A percentile compares a stretch with the other conserved stretches of the same genome.
Conservation (phyloP, 192 early-diverging fungal genomes). For the Bifiguratus adelaidae region DNA sequence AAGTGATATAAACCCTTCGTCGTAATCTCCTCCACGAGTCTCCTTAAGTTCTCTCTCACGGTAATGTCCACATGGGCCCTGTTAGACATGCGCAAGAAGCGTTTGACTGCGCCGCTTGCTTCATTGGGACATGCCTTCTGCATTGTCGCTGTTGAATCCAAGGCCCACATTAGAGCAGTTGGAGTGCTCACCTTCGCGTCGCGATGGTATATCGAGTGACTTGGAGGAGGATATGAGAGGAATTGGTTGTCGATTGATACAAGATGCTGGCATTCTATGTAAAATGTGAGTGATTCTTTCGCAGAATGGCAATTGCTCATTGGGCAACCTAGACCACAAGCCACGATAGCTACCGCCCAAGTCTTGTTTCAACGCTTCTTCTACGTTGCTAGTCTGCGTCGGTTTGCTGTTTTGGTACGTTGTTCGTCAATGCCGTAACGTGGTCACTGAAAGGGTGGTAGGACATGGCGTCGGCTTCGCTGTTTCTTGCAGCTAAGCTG, state of each 20-base stretch:
- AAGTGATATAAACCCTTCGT: too few species aligned
- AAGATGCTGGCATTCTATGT: slow-evolving; percentile 70
- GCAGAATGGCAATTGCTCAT: neutral
- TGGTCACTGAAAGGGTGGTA: slow-evolving; percentile 1
- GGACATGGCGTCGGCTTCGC: slow-evolving; percentile 58
- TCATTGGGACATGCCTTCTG: too few species aligned
- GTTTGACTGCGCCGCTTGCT: too few species aligned
- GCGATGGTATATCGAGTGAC: slow-evolving; percentile 43
- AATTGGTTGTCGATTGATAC: slow-evolving; percentile 75
- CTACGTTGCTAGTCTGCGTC: slow-evolving; percentile 60
- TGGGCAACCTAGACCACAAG: slow-evolving; percentile 62
- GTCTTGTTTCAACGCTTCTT: slow-evolving; percentile 92
- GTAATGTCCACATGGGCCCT: too few species aligned
- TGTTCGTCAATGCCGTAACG: neutral
- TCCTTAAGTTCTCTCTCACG: too few species aligned
- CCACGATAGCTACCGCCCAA: slow-evolving; percentile 92
- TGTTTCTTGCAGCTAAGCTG: slow-evolving; percentile 70
- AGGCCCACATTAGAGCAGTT: slow-evolving; percentile 66
- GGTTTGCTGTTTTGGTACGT: slow-evolving; percentile 56
- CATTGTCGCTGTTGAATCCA: slow-evolving; percentile 72
- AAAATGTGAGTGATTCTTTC: slow-evolving; percentile 39
- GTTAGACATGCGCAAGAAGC: too few species aligned
- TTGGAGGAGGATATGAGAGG: slow-evolving; percentile 66
- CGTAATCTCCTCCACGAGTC: too few species aligned
- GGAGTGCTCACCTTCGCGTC: slow-evolving; percentile 47